Evolutionary conservation across 169 alveolate species (phyloP), one percentile per base, ranked within the genome.

Genomic region (Plasmodium ovale): DNA sequence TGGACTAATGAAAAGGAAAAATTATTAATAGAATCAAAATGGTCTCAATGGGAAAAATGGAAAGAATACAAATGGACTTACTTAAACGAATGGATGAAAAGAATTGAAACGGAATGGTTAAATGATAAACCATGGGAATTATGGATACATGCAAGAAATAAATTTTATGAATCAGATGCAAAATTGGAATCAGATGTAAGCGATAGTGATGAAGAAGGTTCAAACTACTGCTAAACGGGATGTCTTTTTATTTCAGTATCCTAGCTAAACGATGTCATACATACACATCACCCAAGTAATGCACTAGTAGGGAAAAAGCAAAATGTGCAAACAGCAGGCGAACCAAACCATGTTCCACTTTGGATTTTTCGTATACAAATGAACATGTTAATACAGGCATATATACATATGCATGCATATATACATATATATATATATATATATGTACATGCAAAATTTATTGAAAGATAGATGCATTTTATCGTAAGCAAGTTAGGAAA

Each of bases 31-130:
- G 33, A 37, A 19, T 10, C 14, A 14, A 37, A 70, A 70, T 53
- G 47, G 14, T 10, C 23, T 0, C 53, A 47, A 25, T 70, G 85
- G 85, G 47, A 70, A 29, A 70, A 47, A 37, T 70, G 85, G 85
- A 70, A 70, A 70, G 69, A 70, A 51, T 16, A 70, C 44, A 70
- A 70, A 56, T 49, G 85, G 67, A 70, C 23, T 1, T 70, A 53
- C 25, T 56, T 70, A 21, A 53, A 16, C 27, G 37, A 51, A 49
- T 70, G 67, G 62, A 47, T 70, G 47, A 42, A 49, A 12, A 23
- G 35, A 27, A 19, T 70, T 4, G 16, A 70, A 53, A 33, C 2
- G 35, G 69, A 70, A 2, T 70, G 85, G 85, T 70, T 70, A 70
- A 27, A 70, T 12, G 3, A 33, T 33, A 70, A 70, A 47, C 85